Conservation (phyloP, 108 stramenopile species). For the Cyclostephanos tholiformis region DNA sequence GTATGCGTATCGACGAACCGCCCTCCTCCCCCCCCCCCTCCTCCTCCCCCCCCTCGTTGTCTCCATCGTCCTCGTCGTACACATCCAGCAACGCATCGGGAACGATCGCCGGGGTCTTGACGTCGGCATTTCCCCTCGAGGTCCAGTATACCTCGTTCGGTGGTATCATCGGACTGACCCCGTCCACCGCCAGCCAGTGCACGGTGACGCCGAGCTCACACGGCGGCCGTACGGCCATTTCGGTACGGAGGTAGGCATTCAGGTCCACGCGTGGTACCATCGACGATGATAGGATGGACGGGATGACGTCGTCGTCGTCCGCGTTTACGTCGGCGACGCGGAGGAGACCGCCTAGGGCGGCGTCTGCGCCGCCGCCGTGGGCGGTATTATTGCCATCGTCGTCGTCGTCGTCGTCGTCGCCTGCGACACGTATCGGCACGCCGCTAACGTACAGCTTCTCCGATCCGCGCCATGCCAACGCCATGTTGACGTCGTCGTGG, state of each 20-base stretch:
- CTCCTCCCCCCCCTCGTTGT: not conserved
- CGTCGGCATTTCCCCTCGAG: not conserved
- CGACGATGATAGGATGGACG: constrained; percentile 23
- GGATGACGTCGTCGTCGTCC: not conserved
- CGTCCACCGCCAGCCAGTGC: constrained; percentile 89
- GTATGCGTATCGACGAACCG: constrained; percentile 53
- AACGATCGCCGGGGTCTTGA: not conserved
- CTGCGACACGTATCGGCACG: constrained; percentile 25
- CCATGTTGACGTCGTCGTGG: constrained; percentile 89
- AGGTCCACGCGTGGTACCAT: constrained; percentile 56
- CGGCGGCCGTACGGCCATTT: constrained; percentile 64
- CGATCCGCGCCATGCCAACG: constrained; percentile 70
- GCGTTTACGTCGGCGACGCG: not conserved
- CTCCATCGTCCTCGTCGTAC: constrained; percentile 8
- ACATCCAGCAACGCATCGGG: constrained; percentile 1
- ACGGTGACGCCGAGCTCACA: constrained; percentile 74
- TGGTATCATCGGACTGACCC: constrained; percentile 64
- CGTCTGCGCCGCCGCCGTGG: not conserved
- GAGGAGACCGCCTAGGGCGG: constrained; percentile 11
- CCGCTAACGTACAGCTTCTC: constrained; percentile 80
- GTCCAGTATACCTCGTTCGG: constrained; percentile 57
- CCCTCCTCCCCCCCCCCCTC: constrained; percentile 1
- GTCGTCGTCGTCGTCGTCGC: constrained; percentile 25
- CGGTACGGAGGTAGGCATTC: constrained; percentile 68
- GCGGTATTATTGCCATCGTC: constrained; percentile 8